Percentiles rank a stretch among this genome's conserved stretches.
These are phyloP conservation scores for Durotheca rogersii DNA, from an alignment of 495 filamentous ascomycete species.

Conservation along the genomic window DNA sequence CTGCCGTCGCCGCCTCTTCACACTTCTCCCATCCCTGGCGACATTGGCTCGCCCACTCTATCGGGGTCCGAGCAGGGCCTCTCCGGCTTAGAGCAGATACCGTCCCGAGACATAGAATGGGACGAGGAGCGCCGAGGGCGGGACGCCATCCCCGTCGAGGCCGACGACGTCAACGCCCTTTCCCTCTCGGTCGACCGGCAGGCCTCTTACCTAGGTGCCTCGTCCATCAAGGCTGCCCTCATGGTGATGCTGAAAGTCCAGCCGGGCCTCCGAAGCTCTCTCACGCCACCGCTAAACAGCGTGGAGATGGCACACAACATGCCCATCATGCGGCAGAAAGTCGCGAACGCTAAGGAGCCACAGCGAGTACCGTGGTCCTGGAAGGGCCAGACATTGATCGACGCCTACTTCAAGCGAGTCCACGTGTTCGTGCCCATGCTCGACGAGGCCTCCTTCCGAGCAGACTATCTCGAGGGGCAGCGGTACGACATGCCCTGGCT, in stretches of 20 bases:
- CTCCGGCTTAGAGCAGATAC: constrained; percentile 54
- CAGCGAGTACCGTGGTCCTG: constrained; percentile 59
- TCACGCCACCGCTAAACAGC: constrained; percentile 53
- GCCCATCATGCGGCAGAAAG: constrained; percentile 51
- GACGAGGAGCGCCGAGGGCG: constrained; percentile 56
- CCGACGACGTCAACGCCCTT: constrained; percentile 79
- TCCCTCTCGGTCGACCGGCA: constrained; percentile 70
- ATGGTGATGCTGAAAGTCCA: constrained; percentile 79
- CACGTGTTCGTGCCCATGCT: constrained; percentile 76
- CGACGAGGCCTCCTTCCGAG: constrained; percentile 72
- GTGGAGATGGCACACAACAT: constrained; percentile 50
- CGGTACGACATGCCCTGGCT: constrained; percentile 73
- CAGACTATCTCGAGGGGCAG: constrained; percentile 66
- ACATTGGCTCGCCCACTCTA: constrained; percentile 47
- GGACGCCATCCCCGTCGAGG: constrained; percentile 64
- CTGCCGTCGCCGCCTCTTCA: constrained; percentile 48
- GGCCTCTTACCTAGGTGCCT: constrained; percentile 78
- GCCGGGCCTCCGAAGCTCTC: constrained; percentile 60
- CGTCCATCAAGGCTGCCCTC: constrained; percentile 76
- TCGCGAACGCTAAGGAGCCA: constrained; percentile 47
- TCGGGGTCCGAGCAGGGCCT: constrained; percentile 48
- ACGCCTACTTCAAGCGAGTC: constrained; percentile 75
- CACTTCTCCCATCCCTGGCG: constrained; percentile 43
- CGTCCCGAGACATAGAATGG: constrained; percentile 56
- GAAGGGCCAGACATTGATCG: constrained; percentile 64